These are phyloP conservation scores for Afroboletus lepidellus DNA, from an alignment of 1,284 basidiomycete genomes.

Conservation along the genomic window DNA sequence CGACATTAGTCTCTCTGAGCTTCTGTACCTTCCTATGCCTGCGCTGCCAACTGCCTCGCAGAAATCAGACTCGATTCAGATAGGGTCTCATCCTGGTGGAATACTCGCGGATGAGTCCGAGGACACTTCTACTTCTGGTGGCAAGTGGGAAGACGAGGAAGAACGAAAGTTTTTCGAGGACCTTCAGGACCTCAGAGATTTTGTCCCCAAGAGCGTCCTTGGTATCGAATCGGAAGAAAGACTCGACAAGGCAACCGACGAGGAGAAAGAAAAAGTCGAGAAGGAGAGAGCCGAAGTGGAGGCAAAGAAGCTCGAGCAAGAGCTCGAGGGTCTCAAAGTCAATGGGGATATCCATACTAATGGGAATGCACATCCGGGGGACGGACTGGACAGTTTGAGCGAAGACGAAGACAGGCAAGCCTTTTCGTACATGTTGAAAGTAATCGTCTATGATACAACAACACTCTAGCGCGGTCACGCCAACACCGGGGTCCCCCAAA, in stretches of 20 bases:
- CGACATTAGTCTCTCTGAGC: conserved; percentile 74
- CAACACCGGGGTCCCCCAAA: conserved; percentile 67
- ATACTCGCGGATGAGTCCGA: conserved; percentile 48
- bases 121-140: conserved; percentile 58
- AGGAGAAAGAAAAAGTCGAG: conserved; percentile 46
- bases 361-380: conserved; percentile 12
- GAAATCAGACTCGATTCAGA: conserved; percentile 75
- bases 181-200: conserved; percentile 86
- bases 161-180: conserved; percentile 95
- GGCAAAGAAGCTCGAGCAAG: conserved; percentile 68
- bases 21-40: conserved; percentile 81
- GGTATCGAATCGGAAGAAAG: conserved; percentile 69
- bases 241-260: conserved; percentile 41
- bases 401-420: conserved; percentile 54
- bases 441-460: conserved; percentile 1
- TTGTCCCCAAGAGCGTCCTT: conserved; percentile 85
- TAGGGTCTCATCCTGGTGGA: conserved; percentile 54
- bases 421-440: conserved; percentile 6
- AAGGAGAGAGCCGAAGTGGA: conserved; percentile 57
- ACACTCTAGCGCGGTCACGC: conserved; percentile 44
- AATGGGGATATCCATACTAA: conserved; percentile 30
- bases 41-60: conserved; percentile 77
- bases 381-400: conserved; percentile 27
- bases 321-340: conserved; percentile 53
- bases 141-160: conserved; percentile 99